These are phyloP conservation scores for Diaporthe capsici DNA, from an alignment of 2,329 filamentous ascomycete genomes.

Conservation along the genomic window DNA sequence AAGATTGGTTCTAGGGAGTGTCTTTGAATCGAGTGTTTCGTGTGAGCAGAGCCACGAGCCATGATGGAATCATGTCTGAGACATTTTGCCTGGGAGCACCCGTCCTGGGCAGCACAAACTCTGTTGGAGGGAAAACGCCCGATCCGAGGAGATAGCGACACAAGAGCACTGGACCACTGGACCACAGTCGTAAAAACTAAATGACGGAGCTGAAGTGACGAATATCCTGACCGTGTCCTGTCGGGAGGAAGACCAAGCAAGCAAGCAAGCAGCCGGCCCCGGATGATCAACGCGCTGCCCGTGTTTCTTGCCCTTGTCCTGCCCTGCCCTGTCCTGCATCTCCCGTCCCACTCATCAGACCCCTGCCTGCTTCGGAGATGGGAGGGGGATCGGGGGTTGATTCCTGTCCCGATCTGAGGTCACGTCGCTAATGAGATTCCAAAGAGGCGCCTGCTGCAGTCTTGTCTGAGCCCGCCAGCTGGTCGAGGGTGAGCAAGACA, in stretches of 20 bases:
- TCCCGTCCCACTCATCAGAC: not conserved
- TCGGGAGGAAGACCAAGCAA: not conserved
- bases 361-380: slow-evolving; percentile 29
- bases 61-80: slow-evolving; percentile 29
- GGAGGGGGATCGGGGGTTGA: not conserved
- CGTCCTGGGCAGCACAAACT: slow-evolving; percentile 13
- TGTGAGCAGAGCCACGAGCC: slow-evolving; percentile 26
- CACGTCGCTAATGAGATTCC: not conserved
- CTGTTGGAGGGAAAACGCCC: slow-evolving; percentile 25
- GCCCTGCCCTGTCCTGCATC: not conserved
- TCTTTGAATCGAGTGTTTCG: slow-evolving; percentile 17
- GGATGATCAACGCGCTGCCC: not conserved
- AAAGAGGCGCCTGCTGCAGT: no score
- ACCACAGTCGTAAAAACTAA: not conserved
- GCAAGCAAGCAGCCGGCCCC: not conserved
- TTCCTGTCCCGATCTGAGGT: not conserved
- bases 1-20: slow-evolving; percentile 14
- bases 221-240: not conserved
- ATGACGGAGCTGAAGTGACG: slow-evolving; percentile 1
- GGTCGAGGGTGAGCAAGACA: not conserved
- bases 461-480: no score
- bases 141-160: not conserved
- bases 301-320: not conserved
- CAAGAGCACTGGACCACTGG: not conserved
- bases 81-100: slow-evolving; percentile 28